Base-by-base conservation (phyloP, 306 rosid species). In the Casuarina glauca region DNA sequence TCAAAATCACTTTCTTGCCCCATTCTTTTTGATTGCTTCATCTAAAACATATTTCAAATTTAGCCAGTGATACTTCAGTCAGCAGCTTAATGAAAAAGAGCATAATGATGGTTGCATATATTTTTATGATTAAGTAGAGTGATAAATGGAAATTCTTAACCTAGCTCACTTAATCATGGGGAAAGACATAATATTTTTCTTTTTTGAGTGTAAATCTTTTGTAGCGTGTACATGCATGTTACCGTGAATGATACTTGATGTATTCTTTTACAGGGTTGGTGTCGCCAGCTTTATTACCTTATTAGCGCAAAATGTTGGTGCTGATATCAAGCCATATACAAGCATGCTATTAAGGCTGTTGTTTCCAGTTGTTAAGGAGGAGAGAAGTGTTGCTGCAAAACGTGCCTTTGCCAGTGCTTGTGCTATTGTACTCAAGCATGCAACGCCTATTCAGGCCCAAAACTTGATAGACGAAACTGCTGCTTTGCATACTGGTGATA, bases 391-490 rank as follows among this genome's bases (percentile, higher is more conserved):
- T 70, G 79, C 87, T 49, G 93, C 91, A 69, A 95, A 95, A 82
- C 97, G 98, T 71, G 95, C 98, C 74, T 95, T 95, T 77, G 93
- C 98, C 61, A 82, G 89, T 79, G 93, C 97, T 66, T 95, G 97
- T 87, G 97, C 91, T 0, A 79, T 82, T 46, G 86, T 89, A 75
- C 79, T 95, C 73, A 92, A 92, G 48, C 82, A 88, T 81, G 62
- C 89, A 63, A 79, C 90, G 57, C 82, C 81, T 69, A 57, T 90
- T 61, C 98, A 88, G 87, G 91, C 91, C 60, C 90, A 95, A 78
- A 95, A 86, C 75, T 76, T 95, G 51, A 86, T 95, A 69, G 97
- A 95, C 77, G 98, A 95, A 66, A 89, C 86, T 79, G 85, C 80
- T 76, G 90, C 95, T 78, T 84, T 95, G 87, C 96, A 91, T 80